Evolutionary conservation across 2,329 filamentous ascomycete species (phyloP).

Genomic region (Coniosporium tulheliwenetii): DNA sequence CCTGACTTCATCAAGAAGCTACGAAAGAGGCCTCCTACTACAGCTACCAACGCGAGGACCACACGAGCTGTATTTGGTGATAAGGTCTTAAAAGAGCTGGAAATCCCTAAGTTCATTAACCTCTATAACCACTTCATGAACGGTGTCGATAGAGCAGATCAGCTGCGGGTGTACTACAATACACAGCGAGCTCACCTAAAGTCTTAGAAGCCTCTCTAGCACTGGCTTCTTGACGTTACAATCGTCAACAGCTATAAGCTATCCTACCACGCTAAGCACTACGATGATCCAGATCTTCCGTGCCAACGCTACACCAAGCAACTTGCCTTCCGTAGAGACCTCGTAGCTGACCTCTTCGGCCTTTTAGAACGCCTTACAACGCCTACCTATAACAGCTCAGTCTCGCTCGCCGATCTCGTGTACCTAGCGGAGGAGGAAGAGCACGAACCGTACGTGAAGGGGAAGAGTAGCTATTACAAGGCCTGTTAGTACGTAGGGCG

Average conservation of each 20-base stretch:
- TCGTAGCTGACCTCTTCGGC: neutral
- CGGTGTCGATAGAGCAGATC: neutral
- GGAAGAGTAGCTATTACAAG: neutral
- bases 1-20: neutral
- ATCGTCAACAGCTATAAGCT: neutral
- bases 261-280: neutral
- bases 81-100: neutral
- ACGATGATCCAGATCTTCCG: neutral
- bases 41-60: neutral
- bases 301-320: no score
- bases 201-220: neutral
- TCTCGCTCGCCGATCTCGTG: neutral
- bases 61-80: neutral
- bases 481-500: neutral
- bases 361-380: neutral
- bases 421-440: neutral
- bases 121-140: neutral
- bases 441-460: neutral
- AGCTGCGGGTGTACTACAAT: neutral
- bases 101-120: neutral
- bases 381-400: neutral
- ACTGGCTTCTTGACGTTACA: neutral
- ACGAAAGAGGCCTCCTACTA: neutral
- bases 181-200: neutral
- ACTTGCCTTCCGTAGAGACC: neutral